Base-by-base conservation (phyloP, 2,329 filamentous ascomycete species). In the Fusarium anguioides region DNA sequence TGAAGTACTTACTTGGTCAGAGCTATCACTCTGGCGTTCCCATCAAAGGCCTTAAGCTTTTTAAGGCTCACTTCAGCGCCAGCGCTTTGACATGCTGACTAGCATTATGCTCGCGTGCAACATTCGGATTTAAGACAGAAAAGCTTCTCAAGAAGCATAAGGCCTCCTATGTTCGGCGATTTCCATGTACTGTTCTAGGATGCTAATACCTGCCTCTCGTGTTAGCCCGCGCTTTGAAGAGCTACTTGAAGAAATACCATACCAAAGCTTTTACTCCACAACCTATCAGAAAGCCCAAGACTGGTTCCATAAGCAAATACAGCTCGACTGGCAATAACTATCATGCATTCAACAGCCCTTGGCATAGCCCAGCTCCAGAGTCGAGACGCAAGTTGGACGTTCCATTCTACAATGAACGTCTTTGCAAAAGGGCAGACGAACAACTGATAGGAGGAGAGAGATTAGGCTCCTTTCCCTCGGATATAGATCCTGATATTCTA, bases 41-140 rank as follows among this genome's bases (percentile, higher is more conserved):
- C 6, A 8, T 21, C 0, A 41, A 55, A 2, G 60, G 66, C 4
- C 9, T 69, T 0, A 50, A 68, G 2, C 17, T 39, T 1, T 66
- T 66, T 23, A 68, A 51, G 24, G 14, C 9, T 5, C 41, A 62
- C 6, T 60, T 69, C 5, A 23, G 42, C 10, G n/a, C 21, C 1
- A n/a, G 53, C 0, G 60, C 60, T 4, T 62, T 57, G 4, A 68
- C 57, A 1, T 69, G 56, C 23, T 35, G 35, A 17, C 12, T 62
- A 0, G 29, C 36, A 6, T 50, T 44, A 4, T 69, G 64, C 6
- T 21, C 49, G 3, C 37, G 41, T 0, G 57, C 60, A 3, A 60
- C 57, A 0, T 6, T 63, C 0, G 64, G 64, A 1, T 69, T 69
- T 14, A 21, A 50, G 7, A 47, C 23, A 0, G 39, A 45, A 5